A percentile compares a stretch with the other conserved stretches of the same genome.
Conservation (phyloP, 371 early-diverging fungal species). For the Blakeslea trispora region DNA sequence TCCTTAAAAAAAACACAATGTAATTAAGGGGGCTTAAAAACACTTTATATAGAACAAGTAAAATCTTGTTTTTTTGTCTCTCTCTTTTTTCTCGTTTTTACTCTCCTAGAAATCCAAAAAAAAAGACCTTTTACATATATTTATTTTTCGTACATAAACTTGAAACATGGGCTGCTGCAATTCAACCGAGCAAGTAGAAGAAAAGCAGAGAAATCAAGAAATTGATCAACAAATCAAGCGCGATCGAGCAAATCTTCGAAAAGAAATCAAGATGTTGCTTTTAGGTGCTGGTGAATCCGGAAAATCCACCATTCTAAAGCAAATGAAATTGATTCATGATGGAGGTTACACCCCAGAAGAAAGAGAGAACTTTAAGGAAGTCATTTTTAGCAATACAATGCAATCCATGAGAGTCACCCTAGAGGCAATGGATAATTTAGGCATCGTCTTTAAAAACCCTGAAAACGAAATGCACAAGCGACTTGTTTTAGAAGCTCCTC, state of each 20-base stretch:
- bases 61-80: neutral
- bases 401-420: constrained; percentile 90
- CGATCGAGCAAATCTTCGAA: constrained; percentile 75
- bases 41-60: neutral
- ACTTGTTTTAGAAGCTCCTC: constrained; percentile 58
- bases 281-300: constrained; percentile 97
- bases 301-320: constrained; percentile 94
- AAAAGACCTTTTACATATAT: neutral
- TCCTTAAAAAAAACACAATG: constrained; percentile 37
- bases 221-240: constrained; percentile 87
- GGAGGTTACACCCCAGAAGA: constrained; percentile 87
- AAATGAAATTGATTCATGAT: constrained; percentile 96
- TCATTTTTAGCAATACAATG: constrained; percentile 89
- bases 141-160: neutral
- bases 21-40: neutral
- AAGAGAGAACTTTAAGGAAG: constrained; percentile 84
- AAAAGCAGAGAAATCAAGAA: constrained; percentile 80
- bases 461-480: constrained; percentile 63
- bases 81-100: neutral
- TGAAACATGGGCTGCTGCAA: constrained; percentile 87
- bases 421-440: constrained; percentile 83
- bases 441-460: constrained; percentile 61
- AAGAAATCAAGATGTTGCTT: constrained; percentile 94
- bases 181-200: constrained; percentile 83
- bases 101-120: neutral